Percentiles rank a stretch among this genome's conserved stretches.
phyloP scores from a whole-genome alignment of 352 stramenopile species.

The Globisporangium abappressorium region DNA sequence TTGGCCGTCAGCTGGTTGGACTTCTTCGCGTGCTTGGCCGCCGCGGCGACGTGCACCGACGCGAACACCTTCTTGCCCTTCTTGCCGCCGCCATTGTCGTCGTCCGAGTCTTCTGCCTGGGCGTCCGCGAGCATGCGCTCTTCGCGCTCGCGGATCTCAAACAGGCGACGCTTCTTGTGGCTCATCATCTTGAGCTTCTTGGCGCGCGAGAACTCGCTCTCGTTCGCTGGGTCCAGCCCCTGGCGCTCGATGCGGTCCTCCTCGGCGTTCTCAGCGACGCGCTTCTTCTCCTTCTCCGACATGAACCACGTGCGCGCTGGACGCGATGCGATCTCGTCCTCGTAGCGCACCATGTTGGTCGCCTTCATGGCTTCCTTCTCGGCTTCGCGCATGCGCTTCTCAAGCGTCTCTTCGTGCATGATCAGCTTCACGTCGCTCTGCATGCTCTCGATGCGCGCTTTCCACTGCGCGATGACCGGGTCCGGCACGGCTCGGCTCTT shows the following conservation, averaged over 20 bases:
- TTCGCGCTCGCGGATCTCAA: constrained; percentile 83
- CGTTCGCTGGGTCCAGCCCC: constrained; percentile 28
- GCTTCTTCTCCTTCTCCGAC: constrained; percentile 88
- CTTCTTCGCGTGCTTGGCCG: constrained; percentile 84
- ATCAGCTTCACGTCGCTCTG: constrained; percentile 70
- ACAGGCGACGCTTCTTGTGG: constrained; percentile 83
- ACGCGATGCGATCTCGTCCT: constrained; percentile 87
- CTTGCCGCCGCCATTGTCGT: constrained; percentile 27
- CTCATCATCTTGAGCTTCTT: constrained; percentile 86
- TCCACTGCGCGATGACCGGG: constrained; percentile 85
- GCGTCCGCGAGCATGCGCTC: constrained; percentile 75
- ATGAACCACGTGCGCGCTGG: constrained; percentile 92
- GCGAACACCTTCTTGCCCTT: constrained; percentile 70
- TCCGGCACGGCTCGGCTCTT: constrained; percentile 89
- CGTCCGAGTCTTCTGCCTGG: constrained; percentile 36
- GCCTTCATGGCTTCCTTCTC: constrained; percentile 89
- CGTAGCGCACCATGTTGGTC: constrained; percentile 88
- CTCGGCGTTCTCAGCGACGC: constrained; percentile 64
- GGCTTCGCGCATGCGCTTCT: constrained; percentile 88
- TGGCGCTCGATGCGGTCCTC: constrained; percentile 48
- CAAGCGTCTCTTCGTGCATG: constrained; percentile 86
- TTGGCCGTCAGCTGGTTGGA: constrained; percentile 45
- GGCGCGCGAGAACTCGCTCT: constrained; percentile 45
- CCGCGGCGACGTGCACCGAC: constrained; percentile 69
- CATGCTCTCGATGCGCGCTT: constrained; percentile 83